A percentile compares a stretch with the other conserved stretches of the same genome.
phyloP scores from a whole-genome alignment of 257 asterid genomes.

The Prunella vulgaris region DNA sequence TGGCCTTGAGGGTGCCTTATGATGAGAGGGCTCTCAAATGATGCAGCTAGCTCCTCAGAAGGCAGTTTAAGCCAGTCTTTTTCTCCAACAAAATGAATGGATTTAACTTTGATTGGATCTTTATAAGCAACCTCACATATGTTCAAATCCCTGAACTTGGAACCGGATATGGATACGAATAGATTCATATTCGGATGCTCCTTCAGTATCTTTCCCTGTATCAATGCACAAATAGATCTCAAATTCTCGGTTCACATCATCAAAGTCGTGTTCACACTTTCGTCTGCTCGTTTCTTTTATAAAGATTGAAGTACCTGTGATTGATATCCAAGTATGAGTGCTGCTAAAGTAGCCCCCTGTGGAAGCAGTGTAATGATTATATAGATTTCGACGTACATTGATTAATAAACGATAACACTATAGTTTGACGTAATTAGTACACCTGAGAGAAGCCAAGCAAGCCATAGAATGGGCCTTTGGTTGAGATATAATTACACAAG shows the following conservation, averaged over 20 bases:
- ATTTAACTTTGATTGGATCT: slow-evolving; percentile 43
- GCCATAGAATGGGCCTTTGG: slow-evolving; percentile 62
- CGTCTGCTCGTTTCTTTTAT: neutral
- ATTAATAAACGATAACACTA: neutral
- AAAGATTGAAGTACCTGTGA: slow-evolving; percentile 38
- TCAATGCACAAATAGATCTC: neutral
- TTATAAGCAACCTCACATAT: slow-evolving; percentile 51
- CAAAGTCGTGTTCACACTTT: neutral
- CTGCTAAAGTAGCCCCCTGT: slow-evolving; percentile 59
- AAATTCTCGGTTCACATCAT: neutral
- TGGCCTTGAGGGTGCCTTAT: slow-evolving; percentile 64
- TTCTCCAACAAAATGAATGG: slow-evolving; percentile 62
- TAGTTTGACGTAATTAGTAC: neutral
- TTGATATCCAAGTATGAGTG: slow-evolving; percentile 55
- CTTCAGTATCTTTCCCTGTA: slow-evolving; percentile 49
- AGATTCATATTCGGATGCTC: slow-evolving; percentile 47
- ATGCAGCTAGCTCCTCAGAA: slow-evolving; percentile 51
- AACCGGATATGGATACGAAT: slow-evolving; percentile 55
- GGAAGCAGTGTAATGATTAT: neutral
- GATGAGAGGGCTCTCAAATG: slow-evolving; percentile 47
- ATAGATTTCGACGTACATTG: neutral
- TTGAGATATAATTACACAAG: slow-evolving; percentile 44
- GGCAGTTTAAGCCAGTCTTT: slow-evolving; percentile 61
- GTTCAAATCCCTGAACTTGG: slow-evolving; percentile 49
- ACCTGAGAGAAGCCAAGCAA: slow-evolving; percentile 73